Evolutionary conservation across 2,329 filamentous ascomycete genomes (phyloP), one percentile per base, ranked within the genome.

Genomic region (Cytospora leucostoma): DNA sequence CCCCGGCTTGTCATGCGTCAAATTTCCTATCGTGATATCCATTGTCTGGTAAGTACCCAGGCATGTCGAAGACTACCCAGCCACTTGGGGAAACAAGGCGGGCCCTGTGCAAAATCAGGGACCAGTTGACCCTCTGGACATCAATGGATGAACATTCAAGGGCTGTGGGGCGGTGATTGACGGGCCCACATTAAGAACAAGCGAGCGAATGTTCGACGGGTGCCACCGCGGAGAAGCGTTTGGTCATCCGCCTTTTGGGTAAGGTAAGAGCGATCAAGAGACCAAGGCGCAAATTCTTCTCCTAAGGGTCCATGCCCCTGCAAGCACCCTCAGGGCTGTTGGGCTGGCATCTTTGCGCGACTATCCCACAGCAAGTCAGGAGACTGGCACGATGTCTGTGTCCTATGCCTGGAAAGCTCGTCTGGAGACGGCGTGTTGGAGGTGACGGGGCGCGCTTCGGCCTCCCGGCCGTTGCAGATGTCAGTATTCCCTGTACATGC

Each of bases 1-100:
- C 71, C 74, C 71, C 68, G 70, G 70, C 67, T 77, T 74, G 74
- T 81, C 70, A 81, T 81, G 79, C 78, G 72, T 71, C 56, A 64
- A 70, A 67, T 66, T 67, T 12, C n/a, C 4, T 21, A 21, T 47
- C 11, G n/a, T 21, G 21, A 17, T 17, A 47, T 63, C 52, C 38
- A 62, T 56, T 51, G 40, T 38, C 37, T 59, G 51, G 38, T 34
- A 35, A 50, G 37, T 37, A 27, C 19, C 37, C 51, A n/a, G 44
- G 33, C 44, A 51, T 27, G 27, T 27, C 2, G 27, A 27, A 27
- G 4, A 4, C 2, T 27, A 27, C 27, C 27, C 27, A 27, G 27
- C 27, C 27, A 27, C 27, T 34, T 21, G 44, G 51, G 34, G 50
- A 61, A 59, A 64, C 61, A 70, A 67, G 70, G 67, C 68, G 62